Evolutionary conservation across 169 alveolate genomes (phyloP), one percentile per base, ranked within the genome.

Genomic region (Plasmodium gallinaceum): DNA sequence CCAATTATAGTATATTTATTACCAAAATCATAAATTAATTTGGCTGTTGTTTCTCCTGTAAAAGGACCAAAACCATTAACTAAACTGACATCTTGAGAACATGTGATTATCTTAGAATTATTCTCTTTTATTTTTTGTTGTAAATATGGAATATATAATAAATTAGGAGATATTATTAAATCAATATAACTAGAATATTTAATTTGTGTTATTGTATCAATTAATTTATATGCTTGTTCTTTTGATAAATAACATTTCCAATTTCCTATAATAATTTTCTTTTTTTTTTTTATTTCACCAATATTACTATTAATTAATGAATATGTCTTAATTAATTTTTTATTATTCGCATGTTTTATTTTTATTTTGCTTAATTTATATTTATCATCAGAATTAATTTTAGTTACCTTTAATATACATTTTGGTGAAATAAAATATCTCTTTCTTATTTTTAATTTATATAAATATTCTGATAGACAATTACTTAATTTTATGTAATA

Each of bases 1-100:
- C 91, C 91, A 16, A 83, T 62, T 83, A 83, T 68, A n/a, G 91
- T 83, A 14, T 83, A 83, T 9, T 16, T 26, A 37, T 10, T 54
- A 7, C 69, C 68, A 39, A 45, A 58, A n/a, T 92, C 93, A 39
- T 88, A 83, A 32, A 93, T 57, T 72, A 93, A 76, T 22, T 75
- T 92, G 9, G 96, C 96, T 16, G 96, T 93, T 70, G 93, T 92
- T 65, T 93, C 96, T 10, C 96, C 96, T 52, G 96, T 93, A 66
- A 69, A 93, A 16, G 95, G 93, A 5, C 96, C 96, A n/a, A 88
- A 85, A 16, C 88, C 92, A 6, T 74, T 73, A 66, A 73, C 88
- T 64, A 74, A 39, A 45, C 92, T 87, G 24, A 87, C 80, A 51
- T 87, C 88, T 66, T 87, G 92, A 5, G 92, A 48, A 60, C 92